Base-by-base conservation (phyloP, 768 basidiomycete genomes). In the Phanerochaete carnosa region DNA sequence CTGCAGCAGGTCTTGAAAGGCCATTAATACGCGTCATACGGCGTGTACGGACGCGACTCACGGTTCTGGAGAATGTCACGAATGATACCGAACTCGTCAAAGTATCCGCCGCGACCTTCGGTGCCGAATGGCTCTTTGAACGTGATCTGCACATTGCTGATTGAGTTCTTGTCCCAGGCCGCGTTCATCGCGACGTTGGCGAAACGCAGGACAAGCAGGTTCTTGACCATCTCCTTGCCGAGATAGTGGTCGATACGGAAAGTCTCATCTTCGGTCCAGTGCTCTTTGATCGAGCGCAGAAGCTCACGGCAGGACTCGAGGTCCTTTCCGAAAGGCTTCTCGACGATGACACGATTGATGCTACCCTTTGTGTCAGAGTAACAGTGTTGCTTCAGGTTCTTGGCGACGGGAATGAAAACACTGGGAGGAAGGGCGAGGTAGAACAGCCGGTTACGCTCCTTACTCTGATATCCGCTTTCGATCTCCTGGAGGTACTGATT, bases 151-250 rank as follows among this genome's bases (percentile, higher is more conserved):
- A 99, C 94, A 70, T 95, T 98, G 76, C 85, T 87, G 78, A 99
- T 90, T 62, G 87, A 93, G 74, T 95, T 94, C 75, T 93, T 96
- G 79, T 98, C 95, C 93, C 95, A 97, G 39, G 85, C 83, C 29
- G 92, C 86, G 64, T 86, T 86, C 79, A 97, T 75, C 26, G 95
- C 91, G 65, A 95, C 77, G 75, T 99, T 99, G 64, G 94, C 96
- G 69, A 99, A 99, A 33, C 96, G 88, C 55, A 98, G 79, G 29
- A 98, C 93, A 64, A 98, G 89, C 58, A 99, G 74, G 75, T 98
- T 99, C 83, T 99, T 99, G 71, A 98, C 93, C 96, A 99, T 98
- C 83, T 99, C 96, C 80, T 99, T 99, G 60, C 96, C 96, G 56
- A 99, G 89, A 74, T 99, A 99, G 73, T 99, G 96, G 75, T 99